Evolutionary conservation across 2,329 filamentous ascomycete species (phyloP).

Genomic region (Stemphylium beticola): DNA sequence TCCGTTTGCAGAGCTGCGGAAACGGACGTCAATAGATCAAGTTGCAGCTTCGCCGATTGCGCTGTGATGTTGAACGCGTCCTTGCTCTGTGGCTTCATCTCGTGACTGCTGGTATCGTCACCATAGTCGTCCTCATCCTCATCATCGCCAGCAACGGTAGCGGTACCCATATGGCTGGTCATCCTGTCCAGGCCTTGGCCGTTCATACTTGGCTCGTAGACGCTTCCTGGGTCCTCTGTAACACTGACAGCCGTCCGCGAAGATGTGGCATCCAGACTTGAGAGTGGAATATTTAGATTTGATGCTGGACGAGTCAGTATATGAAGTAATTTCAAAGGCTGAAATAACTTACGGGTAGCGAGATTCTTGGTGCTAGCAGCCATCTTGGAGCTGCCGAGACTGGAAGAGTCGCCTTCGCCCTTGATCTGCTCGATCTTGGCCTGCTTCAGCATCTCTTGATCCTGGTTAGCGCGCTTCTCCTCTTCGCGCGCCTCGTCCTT

Average conservation of each 20-base stretch:
- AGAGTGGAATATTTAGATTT: conserved; percentile 57
- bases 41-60: conserved; percentile 89
- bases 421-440: conserved; percentile 76
- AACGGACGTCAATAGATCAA: conserved; percentile 87
- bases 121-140: conserved; percentile 74
- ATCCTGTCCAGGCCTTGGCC: conserved; percentile 61
- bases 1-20: conserved; percentile 80
- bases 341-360: conserved; percentile 32
- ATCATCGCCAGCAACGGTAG: conserved; percentile 63
- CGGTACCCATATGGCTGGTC: conserved; percentile 57
- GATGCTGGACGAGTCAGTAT: conserved; percentile 38
- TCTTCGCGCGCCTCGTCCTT: conserved; percentile 97
- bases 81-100: conserved; percentile 75
- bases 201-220: conserved; percentile 63
- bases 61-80: conserved; percentile 97
- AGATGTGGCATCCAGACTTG: conserved; percentile 43
- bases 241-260: conserved; percentile 54
- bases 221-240: conserved; percentile 63
- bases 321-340: neutral
- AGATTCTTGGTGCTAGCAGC: conserved; percentile 34
- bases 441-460: conserved; percentile 74
- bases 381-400: conserved; percentile 45
- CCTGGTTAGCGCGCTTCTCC: conserved; percentile 74
- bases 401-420: conserved; percentile 50
- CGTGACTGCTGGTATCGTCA: conserved; percentile 80